Percentiles rank a stretch among this genome's conserved stretches.
Evolutionary conservation across 805 yeast species (phyloP).

Genomic region (Teunomyces stri): DNA sequence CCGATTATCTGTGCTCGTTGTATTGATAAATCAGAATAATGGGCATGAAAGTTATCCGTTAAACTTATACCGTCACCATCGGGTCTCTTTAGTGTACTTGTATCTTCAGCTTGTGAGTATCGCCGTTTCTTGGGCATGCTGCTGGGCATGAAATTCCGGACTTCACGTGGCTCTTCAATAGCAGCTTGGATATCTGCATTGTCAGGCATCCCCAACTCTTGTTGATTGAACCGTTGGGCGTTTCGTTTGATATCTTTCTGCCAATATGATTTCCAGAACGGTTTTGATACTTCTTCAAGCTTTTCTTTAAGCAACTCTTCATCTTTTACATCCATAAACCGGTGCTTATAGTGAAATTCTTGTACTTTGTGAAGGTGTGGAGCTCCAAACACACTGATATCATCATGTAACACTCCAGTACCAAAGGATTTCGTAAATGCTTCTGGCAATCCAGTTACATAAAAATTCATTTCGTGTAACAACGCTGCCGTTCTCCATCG

Average conservation of each 20-base stretch:
- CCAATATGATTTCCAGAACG: slow-evolving; percentile 60
- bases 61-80: background rate
- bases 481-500: slow-evolving; percentile 58
- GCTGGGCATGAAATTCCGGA: background rate
- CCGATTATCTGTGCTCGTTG: slow-evolving; percentile 50
- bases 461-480: slow-evolving; percentile 66
- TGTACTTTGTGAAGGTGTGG: slow-evolving; percentile 55
- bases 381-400: slow-evolving; percentile 52
- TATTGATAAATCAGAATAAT: background rate
- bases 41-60: background rate
- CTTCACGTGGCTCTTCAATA: background rate
- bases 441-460: slow-evolving; percentile 44
- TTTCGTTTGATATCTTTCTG: slow-evolving; percentile 35
- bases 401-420: slow-evolving; percentile 34
- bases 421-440: slow-evolving; percentile 41
- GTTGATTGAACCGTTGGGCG: slow-evolving; percentile 34
- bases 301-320: slow-evolving; percentile 25
- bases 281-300: slow-evolving; percentile 31
- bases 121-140: slow-evolving; percentile 1
- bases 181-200: background rate
- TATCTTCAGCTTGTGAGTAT: background rate
- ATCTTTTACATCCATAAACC: slow-evolving; percentile 39
- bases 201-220: slow-evolving; percentile 9
- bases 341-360: slow-evolving; percentile 50
- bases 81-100: background rate